Base-by-base conservation (phyloP, 2,329 filamentous ascomycete species). In the Didymellaceae sp. region DNA sequence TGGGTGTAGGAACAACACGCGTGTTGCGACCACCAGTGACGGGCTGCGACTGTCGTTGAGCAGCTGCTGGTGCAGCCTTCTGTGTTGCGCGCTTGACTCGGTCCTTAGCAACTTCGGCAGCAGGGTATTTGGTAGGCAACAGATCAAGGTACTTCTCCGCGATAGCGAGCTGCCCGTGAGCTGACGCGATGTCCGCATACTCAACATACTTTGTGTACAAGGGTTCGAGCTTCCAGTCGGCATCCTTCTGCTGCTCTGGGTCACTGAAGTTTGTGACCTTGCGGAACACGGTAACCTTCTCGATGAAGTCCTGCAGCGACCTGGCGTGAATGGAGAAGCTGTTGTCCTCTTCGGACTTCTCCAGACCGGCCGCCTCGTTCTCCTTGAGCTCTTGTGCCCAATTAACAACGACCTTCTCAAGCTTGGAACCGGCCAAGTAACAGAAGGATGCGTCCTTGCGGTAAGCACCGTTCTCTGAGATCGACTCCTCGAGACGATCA, bases 261-360 rank as follows among this genome's bases (percentile, higher is more conserved):
- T 99, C 94, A 63, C 89, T 79, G 78, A 97, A 99, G 67, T 93
- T 91, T 55, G 91, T 92, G 33, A 97, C 92, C 61, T 94, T 85
- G 45, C 94, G 88, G 86, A 99, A 99, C 45, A 99, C 85, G 0
- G 92, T 96, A 37, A 99, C 94, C 80, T 99, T 99, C 77, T 99
- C 94, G 56, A 99, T 96, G 68, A 99, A 93, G 59, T 89, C 87
- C 74, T 97, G 94, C 33, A 99, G 78, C 37, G 89, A 88, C 55
- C 86, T 86, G 46, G 93, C 91, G 66, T 97, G 94, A 40, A 97
- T 86, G 0, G 93, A 96, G 76, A 97, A 99, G 50, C 86, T 88
- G 17, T 90, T 93, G 65, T 91, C 90, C 25, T 84, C 84, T 18
- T 81, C 81, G 16, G 83, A 80, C 56, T 87, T 82, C 63, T 91